A percentile compares a stretch with the other conserved stretches of the same genome.
Conservation (phyloP, 495 filamentous ascomycete species). For the Xylaria intraflava region DNA sequence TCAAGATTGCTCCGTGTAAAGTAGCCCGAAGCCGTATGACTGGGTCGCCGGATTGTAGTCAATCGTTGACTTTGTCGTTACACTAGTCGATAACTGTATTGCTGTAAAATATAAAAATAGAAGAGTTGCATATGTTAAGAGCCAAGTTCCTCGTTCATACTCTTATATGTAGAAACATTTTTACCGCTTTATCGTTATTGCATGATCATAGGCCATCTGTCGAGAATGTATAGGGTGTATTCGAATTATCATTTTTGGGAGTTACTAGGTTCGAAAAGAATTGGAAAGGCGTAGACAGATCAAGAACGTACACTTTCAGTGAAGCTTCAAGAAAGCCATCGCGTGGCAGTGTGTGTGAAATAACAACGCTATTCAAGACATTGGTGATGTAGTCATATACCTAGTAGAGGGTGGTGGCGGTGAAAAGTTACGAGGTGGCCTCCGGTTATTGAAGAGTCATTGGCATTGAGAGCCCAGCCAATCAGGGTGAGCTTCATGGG, state of each 20-base stretch:
- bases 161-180: slow-evolving; percentile 6
- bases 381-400: background rate
- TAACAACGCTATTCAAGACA: background rate
- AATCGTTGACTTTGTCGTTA: background rate
- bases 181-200: slow-evolving; percentile 20
- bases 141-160: slow-evolving; percentile 10
- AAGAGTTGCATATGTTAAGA: background rate
- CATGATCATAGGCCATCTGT: slow-evolving; percentile 22
- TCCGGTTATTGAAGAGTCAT: slow-evolving; percentile 5
- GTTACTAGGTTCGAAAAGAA: background rate
- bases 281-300: background rate
- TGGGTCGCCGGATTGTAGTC: background rate
- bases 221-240: slow-evolving; percentile 35
- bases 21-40: background rate
- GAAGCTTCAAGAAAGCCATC: slow-evolving; percentile 14
- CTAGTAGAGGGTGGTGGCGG: background rate
- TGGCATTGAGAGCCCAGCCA: background rate
- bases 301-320: slow-evolving; percentile 5
- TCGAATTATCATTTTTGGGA: slow-evolving; percentile 56
- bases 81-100: background rate
- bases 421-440: background rate
- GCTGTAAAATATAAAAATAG: background rate
- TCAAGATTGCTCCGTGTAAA: background rate
- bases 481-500: background rate
- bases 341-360: background rate